phyloP scores from a whole-genome alignment of 2,329 filamentous ascomycete species.

The Mycocentrospora acerina region DNA sequence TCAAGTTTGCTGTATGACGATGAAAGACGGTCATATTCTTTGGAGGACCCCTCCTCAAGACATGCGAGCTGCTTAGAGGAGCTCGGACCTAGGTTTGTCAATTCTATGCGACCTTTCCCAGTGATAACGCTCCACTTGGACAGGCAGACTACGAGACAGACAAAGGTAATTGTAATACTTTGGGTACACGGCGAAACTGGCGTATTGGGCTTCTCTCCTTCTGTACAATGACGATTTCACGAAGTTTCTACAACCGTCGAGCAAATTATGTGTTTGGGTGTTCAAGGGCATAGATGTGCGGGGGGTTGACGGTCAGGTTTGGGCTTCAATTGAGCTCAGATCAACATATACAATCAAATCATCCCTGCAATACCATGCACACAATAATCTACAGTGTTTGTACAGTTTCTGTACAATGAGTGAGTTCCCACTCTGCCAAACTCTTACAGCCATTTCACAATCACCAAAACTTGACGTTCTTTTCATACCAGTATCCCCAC shows the following conservation, averaged over 20 bases:
- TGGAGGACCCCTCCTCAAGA: no score
- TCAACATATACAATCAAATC: no score
- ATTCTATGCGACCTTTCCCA: no score
- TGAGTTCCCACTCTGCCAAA: background rate
- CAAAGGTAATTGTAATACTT: constrained; percentile 20
- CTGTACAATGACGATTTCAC: constrained; percentile 23
- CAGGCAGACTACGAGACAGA: background rate
- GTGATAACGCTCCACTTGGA: no score
- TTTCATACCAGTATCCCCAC: constrained; percentile 41
- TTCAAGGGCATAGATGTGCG: background rate
- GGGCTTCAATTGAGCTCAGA: no score
- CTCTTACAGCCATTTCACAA: background rate
- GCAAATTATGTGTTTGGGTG: no score
- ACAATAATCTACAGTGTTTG: constrained; percentile 10
- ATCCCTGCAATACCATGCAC: constrained; percentile 13
- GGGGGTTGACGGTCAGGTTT: background rate
- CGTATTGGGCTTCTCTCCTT: constrained; percentile 1
- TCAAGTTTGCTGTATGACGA: constrained; percentile 36
- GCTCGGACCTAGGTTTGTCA: no score
- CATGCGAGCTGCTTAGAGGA: no score
- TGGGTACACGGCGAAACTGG: background rate
- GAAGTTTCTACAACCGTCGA: constrained; percentile 8
- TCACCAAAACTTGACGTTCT: constrained; percentile 41
- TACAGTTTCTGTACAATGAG: constrained; percentile 21
- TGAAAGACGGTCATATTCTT: background rate